Conservation (phyloP, 1,284 basidiomycete species). For the Peniophora sp. region DNA sequence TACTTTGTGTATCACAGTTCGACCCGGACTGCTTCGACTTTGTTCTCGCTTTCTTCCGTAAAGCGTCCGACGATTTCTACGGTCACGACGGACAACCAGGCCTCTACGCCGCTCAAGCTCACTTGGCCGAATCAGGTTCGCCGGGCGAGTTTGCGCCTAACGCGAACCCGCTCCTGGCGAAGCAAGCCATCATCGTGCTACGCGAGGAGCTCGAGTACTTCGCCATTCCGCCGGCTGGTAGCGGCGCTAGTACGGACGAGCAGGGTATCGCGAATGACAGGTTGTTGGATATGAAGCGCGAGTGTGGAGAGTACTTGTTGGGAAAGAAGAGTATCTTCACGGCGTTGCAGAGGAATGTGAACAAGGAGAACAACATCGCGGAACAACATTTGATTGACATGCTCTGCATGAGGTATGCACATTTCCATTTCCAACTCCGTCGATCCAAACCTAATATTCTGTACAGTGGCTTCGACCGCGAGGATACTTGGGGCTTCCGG, state of each 20-base stretch:
- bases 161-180: conserved; percentile 88
- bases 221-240: conserved; percentile 78
- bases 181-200: conserved; percentile 98
- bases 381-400: conserved; percentile 99
- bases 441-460: conserved; percentile 6
- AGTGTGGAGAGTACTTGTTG: conserved; percentile 83
- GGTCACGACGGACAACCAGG: conserved; percentile 73
- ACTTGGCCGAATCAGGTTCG: conserved; percentile 57
- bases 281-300: conserved; percentile 71
- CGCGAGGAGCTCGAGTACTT: conserved; percentile 99
- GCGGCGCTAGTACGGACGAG: conserved; percentile 58
- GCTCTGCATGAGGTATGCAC: conserved; percentile 92
- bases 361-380: conserved; percentile 98
- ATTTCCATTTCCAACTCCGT: conserved; percentile 6
- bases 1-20: conserved; percentile 63
- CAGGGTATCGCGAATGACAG: conserved; percentile 73
- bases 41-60: conserved; percentile 87
- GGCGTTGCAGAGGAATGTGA: conserved; percentile 95
- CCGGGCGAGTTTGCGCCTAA: conserved; percentile 57
- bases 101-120: conserved; percentile 73
- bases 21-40: conserved; percentile 95
- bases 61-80: conserved; percentile 87
- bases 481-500: conserved; percentile 96
- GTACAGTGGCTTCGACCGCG: conserved; percentile 85
- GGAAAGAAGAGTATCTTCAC: conserved; percentile 94